Evolutionary conservation across 2,329 filamentous ascomycete genomes (phyloP), one percentile per base, ranked within the genome.

Genomic region (Niveomyces coronatus): DNA sequence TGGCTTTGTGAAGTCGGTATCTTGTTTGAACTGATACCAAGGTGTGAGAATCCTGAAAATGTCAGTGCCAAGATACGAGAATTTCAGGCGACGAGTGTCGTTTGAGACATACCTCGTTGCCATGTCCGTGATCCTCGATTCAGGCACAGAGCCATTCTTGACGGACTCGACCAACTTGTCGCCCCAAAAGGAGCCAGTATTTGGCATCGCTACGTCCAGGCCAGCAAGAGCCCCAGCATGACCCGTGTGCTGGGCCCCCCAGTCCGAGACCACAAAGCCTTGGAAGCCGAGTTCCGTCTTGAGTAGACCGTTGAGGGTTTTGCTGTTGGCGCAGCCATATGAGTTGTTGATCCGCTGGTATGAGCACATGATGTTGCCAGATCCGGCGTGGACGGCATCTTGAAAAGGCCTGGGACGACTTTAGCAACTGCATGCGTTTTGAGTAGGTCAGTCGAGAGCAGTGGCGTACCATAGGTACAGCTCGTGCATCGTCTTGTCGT

Each of bases 341-440:
- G 72, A 79, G 56, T 79, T 80, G 57, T 87, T 87, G 50, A 82
- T 57, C 39, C 79, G 74, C 51, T 84, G 74, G 58, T 84, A 85
- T 0, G 74, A 77, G 58, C 72, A 76, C 71, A 76, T 75, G 40
- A 76, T 61, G 27, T 62, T 67, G 3, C 59, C 65, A 0, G 72
- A 72, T 2, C 77, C 76, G 1, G 79, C 77, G 30, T 66, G 66
- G 15, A 82, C 70, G 1, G 79, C 76, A 52, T 84, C 76, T 44
- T 75, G 71, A 50, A 84, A 85, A 0, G 80, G 79, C 82, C 68
- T 71, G 47, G 45, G 7, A 44, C 20, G 37, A 42, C 42, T 40
- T n/a, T 20, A 33, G 2, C 14, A 18, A 22, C 18, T 13, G n/a
- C n/a, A n/a, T n/a, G n/a, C n/a, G n/a, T n/a, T n/a, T n/a, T n/a